Evolutionary conservation across 345 rosid genomes (phyloP).

Genomic region (Euclidium syriacum): DNA sequence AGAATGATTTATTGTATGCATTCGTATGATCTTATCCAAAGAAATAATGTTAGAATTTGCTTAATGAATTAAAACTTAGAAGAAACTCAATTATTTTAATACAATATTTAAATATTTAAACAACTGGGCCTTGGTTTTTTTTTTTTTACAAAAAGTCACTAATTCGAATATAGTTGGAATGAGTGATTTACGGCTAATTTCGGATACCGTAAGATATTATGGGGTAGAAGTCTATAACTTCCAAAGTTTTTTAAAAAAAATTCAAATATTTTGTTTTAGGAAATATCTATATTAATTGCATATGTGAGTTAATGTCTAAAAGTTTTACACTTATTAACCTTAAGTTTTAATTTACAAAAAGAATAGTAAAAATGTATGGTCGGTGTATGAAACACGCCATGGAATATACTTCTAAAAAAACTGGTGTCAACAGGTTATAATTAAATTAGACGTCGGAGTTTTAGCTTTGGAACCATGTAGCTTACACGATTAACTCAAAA

Average conservation of each 20-base stretch:
- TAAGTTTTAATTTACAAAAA: background rate
- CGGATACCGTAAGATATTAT: too few relatives aligned
- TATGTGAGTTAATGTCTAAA: background rate
- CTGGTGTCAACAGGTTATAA: background rate
- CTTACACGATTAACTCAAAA: constrained; percentile 3
- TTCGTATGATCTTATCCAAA: background rate
- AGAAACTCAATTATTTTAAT: too few relatives aligned
- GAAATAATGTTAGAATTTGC: background rate
- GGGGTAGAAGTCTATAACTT: too few relatives aligned
- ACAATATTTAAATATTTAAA: too few relatives aligned
- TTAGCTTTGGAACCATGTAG: constrained; percentile 8
- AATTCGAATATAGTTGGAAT: too few relatives aligned
- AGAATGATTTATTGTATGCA: background rate
- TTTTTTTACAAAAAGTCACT: too few relatives aligned
- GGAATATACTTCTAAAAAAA: background rate
- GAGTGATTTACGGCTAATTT: too few relatives aligned
- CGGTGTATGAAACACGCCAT: background rate
- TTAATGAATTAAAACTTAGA: too few relatives aligned
- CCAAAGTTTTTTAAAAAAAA: too few relatives aligned
- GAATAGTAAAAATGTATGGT: background rate
- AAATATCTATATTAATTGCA: background rate
- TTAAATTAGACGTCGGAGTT: background rate
- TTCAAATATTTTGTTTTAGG: too few relatives aligned
- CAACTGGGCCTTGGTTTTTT: too few relatives aligned
- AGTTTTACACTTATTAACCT: background rate